These are phyloP conservation scores for Exophiala xenobiotica DNA, from an alignment of 2,329 filamentous ascomycete genomes.

Conservation along the genomic window DNA sequence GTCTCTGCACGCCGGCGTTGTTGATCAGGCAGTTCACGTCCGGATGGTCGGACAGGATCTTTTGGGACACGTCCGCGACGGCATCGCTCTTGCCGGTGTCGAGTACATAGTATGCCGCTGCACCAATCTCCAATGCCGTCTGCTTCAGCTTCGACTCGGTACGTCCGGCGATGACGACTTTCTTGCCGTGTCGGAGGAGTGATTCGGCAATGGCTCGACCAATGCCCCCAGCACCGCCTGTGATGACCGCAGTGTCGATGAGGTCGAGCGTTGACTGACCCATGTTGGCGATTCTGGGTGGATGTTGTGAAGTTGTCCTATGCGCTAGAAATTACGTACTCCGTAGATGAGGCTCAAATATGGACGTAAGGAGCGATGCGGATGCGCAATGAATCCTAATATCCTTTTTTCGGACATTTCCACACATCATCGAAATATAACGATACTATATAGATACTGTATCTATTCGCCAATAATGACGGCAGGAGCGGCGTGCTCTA, in stretches of 20 bases:
- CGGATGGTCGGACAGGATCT: slow-evolving; percentile 50
- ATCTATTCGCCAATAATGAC: no score
- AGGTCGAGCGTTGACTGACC: slow-evolving; percentile 5
- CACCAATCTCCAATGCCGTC: slow-evolving; percentile 46
- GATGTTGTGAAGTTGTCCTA: background rate
- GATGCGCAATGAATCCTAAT: no score
- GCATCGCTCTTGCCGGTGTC: slow-evolving; percentile 50
- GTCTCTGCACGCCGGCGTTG: slow-evolving; percentile 60
- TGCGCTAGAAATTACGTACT: no score
- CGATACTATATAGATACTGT: no score
- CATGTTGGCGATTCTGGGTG: background rate
- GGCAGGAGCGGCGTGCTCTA: no score
- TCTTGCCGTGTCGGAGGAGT: slow-evolving; percentile 27
- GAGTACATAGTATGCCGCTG: slow-evolving; percentile 52
- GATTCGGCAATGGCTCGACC: slow-evolving; percentile 31
- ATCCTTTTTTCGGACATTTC: no score
- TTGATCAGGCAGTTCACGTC: slow-evolving; percentile 60
- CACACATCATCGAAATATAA: no score
- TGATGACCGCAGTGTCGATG: slow-evolving; percentile 28
- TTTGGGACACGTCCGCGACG: slow-evolving; percentile 45
- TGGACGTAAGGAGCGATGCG: no score
- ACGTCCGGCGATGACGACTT: slow-evolving; percentile 32
- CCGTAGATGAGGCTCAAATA: no score
- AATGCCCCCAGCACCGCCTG: slow-evolving; percentile 31
- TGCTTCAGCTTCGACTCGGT: slow-evolving; percentile 55